These are phyloP conservation scores for Marchantia polymorpha DNA, from an alignment of 225 moss, liverwort and hornwort species.

Conservation along the genomic window DNA sequence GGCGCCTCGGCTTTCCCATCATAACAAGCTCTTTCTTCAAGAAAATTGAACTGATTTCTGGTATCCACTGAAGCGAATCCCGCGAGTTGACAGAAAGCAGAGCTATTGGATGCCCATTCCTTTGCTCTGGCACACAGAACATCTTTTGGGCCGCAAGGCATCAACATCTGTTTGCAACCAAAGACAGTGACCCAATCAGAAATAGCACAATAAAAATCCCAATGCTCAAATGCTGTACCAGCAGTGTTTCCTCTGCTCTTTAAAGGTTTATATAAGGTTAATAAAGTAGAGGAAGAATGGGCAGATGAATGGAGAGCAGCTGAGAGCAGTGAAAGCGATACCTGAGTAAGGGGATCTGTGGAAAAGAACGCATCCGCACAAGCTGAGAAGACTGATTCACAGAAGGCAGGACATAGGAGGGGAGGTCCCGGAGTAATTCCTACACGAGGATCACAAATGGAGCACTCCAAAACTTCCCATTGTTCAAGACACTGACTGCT, in stretches of 20 bases:
- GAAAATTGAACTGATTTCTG: slow-evolving; percentile 18
- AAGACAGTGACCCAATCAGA: background rate
- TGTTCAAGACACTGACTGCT: slow-evolving; percentile 48
- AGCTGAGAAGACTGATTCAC: slow-evolving; percentile 48
- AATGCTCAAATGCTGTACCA: no score
- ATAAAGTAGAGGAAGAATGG: background rate
- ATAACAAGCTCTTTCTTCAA: slow-evolving; percentile 43
- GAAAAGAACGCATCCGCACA: slow-evolving; percentile 55
- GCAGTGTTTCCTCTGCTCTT: background rate
- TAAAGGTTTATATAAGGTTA: background rate
- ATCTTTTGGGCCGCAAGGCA: slow-evolving; percentile 57
- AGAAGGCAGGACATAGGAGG: slow-evolving; percentile 52
- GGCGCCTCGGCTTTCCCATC: slow-evolving; percentile 49
- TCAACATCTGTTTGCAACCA: slow-evolving; percentile 42
- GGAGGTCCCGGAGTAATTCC: slow-evolving; percentile 62
- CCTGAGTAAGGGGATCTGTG: slow-evolving; percentile 55
- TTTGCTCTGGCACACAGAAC: slow-evolving; percentile 53
- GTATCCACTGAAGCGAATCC: slow-evolving; percentile 47
- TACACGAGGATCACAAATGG: slow-evolving; percentile 61
- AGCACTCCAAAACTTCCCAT: slow-evolving; percentile 67
- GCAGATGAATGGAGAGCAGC: background rate
- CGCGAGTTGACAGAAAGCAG: slow-evolving; percentile 51
- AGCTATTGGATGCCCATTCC: slow-evolving; percentile 59
- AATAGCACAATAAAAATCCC: background rate
- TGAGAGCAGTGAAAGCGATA: slow-evolving; percentile 7